Percentiles rank a stretch among this genome's conserved stretches.
phyloP scores from a whole-genome alignment of 352 stramenopile species.

The Phytopythium kandeliae region DNA sequence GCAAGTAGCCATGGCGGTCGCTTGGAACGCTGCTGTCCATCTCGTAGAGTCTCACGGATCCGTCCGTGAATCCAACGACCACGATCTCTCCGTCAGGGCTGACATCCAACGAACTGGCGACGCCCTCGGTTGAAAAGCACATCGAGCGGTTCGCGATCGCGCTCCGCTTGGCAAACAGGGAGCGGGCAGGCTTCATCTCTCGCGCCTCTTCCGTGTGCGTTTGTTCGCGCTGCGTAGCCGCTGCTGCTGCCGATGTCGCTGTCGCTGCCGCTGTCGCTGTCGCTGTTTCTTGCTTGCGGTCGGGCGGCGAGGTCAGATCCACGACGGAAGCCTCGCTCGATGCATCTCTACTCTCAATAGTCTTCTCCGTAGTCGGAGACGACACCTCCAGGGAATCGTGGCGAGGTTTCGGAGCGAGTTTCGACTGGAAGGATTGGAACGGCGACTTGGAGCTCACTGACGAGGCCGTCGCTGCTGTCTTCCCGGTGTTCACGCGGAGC shows the following conservation, averaged over 20 bases:
- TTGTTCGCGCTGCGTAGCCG: background rate
- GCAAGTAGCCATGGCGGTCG: constrained; percentile 71
- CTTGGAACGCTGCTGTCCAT: constrained; percentile 82
- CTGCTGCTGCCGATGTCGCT: background rate
- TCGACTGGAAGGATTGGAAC: constrained; percentile 79
- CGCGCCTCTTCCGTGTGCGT: background rate
- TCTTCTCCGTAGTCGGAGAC: constrained; percentile 3
- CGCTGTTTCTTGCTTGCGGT: background rate
- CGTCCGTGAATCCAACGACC: constrained; percentile 76
- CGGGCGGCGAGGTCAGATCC: constrained; percentile 12
- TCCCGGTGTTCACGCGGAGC: constrained; percentile 18
- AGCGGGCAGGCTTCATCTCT: constrained; percentile 37
- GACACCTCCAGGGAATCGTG: constrained; percentile 7
- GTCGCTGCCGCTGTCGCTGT: no score
- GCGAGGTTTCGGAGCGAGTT: constrained; percentile 23
- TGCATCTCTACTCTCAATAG: constrained; percentile 2
- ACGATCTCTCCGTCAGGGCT: constrained; percentile 76
- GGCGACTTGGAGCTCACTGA: constrained; percentile 48
- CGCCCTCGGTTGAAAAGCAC: constrained; percentile 73
- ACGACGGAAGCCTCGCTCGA: constrained; percentile 26
- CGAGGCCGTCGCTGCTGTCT: constrained; percentile 12
- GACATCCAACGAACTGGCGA: constrained; percentile 71
- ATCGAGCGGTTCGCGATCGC: constrained; percentile 60
- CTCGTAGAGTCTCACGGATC: constrained; percentile 73
- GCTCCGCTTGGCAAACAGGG: constrained; percentile 36